Base-by-base conservation (phyloP, 495 filamentous ascomycete species). In the Cudoniella acicularis region DNA sequence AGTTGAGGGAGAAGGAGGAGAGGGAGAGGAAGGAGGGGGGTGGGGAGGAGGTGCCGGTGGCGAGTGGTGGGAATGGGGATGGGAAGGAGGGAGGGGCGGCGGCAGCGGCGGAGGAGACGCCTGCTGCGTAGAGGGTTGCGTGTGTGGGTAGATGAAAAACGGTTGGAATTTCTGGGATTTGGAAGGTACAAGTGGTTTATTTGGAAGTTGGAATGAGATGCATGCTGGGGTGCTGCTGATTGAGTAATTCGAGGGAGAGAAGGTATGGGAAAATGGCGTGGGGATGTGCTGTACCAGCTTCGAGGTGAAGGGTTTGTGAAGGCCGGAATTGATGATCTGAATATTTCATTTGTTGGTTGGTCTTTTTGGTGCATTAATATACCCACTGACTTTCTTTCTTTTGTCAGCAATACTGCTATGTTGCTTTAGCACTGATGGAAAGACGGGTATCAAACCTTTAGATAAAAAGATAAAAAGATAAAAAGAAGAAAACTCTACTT, bases 1-100 rank as follows among this genome's bases (percentile, higher is more conserved):
- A 59, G 61, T 49, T 27, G 61, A 51, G 17, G 56, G 48, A 59
- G 57, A 45, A 54, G 45, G 42, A 48, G 27, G 24, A 51, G 57
- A 46, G 43, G 20, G 43, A 18, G 22, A 49, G 49, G 51, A 57
- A 57, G 25, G 49, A 45, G 18, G 43, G 9, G 42, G 40, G 25
- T 2, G 22, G 24, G 2, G 52, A 22, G 17, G 22, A 23, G 2
- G 52, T 16, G 4, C 2, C 26, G 27, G 30, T 10, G 10, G 52
- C 2, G n/a, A 30, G n/a, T 26, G 53, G 18, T 24, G 40, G 40
- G 40, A 21, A 16, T 46, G 43, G 30, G 13, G 30, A 36, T 6
- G 30, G 30, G 13, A 4, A 36, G 51, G 17, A 6, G 30, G 36
- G 26, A 18, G 55, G 40, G 17, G 45, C 17, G 18, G 48, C 3